These are phyloP conservation scores for Pseudoturritis turrita DNA, from an alignment of 345 rosid genomes.

Conservation along the genomic window DNA sequence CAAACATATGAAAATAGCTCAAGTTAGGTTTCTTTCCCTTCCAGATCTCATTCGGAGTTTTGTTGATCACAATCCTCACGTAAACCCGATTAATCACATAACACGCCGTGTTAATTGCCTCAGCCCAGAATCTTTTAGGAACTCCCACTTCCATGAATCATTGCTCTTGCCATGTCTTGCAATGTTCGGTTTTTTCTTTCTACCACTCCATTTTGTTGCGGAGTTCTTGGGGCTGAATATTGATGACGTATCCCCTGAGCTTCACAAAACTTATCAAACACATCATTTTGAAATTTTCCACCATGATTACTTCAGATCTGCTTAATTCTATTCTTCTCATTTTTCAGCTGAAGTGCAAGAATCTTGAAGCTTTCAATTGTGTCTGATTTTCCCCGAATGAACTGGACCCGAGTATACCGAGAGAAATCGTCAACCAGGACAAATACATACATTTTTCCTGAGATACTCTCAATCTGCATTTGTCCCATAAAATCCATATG, in stretches of 20 bases:
- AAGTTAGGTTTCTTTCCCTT: too few species aligned
- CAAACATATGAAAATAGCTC: too few species aligned
- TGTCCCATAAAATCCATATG: neutral
- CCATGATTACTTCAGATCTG: too few species aligned
- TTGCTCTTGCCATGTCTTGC: neutral
- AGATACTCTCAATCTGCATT: neutral
- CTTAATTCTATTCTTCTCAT: too few species aligned
- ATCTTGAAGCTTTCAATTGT: too few species aligned
- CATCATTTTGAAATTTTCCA: too few species aligned
- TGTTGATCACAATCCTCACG: too few species aligned
- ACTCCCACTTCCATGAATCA: neutral
- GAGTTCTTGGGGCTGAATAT: too few species aligned
- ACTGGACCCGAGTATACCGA: neutral
- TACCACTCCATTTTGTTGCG: neutral
- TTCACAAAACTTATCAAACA: neutral
- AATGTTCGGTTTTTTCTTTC: neutral
- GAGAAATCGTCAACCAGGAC: neutral
- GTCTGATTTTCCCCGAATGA: too few species aligned
- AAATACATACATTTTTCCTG: neutral
- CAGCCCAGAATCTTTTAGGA: neutral
- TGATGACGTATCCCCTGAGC: neutral
- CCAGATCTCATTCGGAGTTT: too few species aligned
- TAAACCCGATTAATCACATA: too few species aligned
- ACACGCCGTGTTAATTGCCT: too few species aligned
- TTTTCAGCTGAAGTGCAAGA: neutral